Evolutionary conservation across 2,329 filamentous ascomycete genomes (phyloP), one percentile per base, ranked within the genome.

Genomic region (Lachnellula cervina): DNA sequence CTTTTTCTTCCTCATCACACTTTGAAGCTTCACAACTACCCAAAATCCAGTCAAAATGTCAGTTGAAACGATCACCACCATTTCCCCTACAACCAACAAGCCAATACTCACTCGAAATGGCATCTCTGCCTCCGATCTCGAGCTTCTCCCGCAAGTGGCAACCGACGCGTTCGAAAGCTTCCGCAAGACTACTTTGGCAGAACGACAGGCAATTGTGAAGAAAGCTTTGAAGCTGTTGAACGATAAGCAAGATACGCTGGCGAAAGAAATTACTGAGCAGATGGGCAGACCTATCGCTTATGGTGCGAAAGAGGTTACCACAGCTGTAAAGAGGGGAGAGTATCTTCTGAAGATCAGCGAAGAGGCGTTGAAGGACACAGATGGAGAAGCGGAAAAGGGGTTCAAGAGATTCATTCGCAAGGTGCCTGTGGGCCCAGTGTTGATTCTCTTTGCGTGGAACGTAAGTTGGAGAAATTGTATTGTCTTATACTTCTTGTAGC

Each of bases 381-480:
- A 87, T 32, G 92, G 92, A 8, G 90, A 96, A 70, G 73, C 83
- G 2, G 90, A 97, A 74, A 83, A 88, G 67, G 92, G 93, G 0
- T 97, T 96, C 77, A 91, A 87, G 75, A 82, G 93, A 62, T 97
- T 89, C 69, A 90, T 97, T 69, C 86, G 86, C 71, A 96, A 95
- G 73, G 83, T 90, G 8, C 90, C 93, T 0, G 82, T 97, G 51
- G 93, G 93, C 0, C 90, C 91, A 11, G 88, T 94, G 16, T 79
- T 97, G 57, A 81, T 97, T 62, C 83, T 97, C 58, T 97, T 97
- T 73, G 88, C 93, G 0, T 97, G 93, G 93, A 97, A 97, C 75
- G 91, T 94, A 74, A 75, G 90, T 79, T 9, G 37, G 8, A 17
- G 17, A 11, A 14, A 4, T 14, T 2, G 44, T 32, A 54, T 28